Percentiles rank a stretch among this genome's conserved stretches.
Conservation (phyloP, 2,329 filamentous ascomycete species). For the Aspergillus versicolor region DNA sequence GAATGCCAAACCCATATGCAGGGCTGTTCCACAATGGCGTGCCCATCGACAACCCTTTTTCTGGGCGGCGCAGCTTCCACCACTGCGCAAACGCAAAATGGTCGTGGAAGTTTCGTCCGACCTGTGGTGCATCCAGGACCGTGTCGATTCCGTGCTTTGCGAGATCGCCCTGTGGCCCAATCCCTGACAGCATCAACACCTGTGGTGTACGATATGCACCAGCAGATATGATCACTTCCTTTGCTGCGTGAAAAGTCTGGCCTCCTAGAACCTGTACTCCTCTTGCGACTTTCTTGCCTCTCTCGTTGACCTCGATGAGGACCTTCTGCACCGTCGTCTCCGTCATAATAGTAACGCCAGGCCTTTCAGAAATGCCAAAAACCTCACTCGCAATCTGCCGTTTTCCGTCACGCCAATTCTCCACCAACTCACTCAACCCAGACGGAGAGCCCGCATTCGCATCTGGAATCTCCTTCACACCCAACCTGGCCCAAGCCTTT, state of each 20-base stretch:
- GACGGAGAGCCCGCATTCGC: slow-evolving; percentile 28
- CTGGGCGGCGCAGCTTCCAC: slow-evolving; percentile 20
- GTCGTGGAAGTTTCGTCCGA: slow-evolving; percentile 29
- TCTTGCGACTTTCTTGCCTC: slow-evolving; percentile 17
- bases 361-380: slow-evolving; percentile 22
- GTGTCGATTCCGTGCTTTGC: slow-evolving; percentile 33
- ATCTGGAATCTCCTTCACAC: slow-evolving; percentile 26
- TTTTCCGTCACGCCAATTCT: slow-evolving; percentile 26
- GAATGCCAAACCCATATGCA: slow-evolving; percentile 38
- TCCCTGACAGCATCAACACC: slow-evolving; percentile 36
- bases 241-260: slow-evolving; percentile 24
- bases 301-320: slow-evolving; percentile 3
- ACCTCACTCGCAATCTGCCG: slow-evolving; percentile 29
- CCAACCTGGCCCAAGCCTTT: slow-evolving; percentile 39
- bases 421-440: slow-evolving; percentile 29
- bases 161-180: slow-evolving; percentile 30
- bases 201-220: slow-evolving; percentile 35
- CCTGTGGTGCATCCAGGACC: slow-evolving; percentile 18
- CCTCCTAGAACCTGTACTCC: slow-evolving; percentile 26
- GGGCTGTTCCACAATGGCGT: slow-evolving; percentile 18
- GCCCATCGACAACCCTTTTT: background rate
- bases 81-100: slow-evolving; percentile 33
- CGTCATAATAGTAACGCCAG: slow-evolving; percentile 14
- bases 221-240: slow-evolving; percentile 33
- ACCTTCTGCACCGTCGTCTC: slow-evolving; percentile 21